Percentiles rank a stretch among this genome's conserved stretches.
Evolutionary conservation across 2,329 filamentous ascomycete species (phyloP).

Genomic region (Aspergillus thermomutatus): DNA sequence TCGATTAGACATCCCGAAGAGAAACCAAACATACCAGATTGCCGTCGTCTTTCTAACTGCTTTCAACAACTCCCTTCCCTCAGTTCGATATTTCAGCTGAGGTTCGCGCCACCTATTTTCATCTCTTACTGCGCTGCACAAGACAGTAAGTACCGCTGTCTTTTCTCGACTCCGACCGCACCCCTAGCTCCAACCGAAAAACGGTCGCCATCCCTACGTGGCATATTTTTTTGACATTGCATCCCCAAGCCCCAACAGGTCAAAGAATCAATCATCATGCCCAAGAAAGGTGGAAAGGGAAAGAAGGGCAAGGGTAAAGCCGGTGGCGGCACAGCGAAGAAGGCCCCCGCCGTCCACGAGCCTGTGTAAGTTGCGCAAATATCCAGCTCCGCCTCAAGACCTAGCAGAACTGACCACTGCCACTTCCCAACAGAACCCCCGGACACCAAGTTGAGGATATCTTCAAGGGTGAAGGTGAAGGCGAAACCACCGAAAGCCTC

Average conservation of each 20-base stretch:
- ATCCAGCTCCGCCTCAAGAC: neutral
- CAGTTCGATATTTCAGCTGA: neutral
- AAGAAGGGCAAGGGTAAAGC: constrained; percentile 28
- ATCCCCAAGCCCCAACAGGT: neutral
- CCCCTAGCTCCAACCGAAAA: neutral
- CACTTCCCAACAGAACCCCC: constrained; percentile 14
- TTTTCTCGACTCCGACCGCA: constrained; percentile 1
- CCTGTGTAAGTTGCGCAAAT: constrained; percentile 25
- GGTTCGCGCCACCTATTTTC: constrained; percentile 1
- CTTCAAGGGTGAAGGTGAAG: constrained; percentile 18
- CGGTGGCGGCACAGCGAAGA: constrained; percentile 23
- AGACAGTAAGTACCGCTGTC: constrained; percentile 10
- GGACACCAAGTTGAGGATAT: constrained; percentile 21
- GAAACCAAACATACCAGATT: constrained; percentile 16
- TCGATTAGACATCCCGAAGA: constrained; percentile 19
- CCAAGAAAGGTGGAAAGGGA: constrained; percentile 34
- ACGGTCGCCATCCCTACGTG: constrained; percentile 11
- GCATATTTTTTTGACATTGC: constrained; percentile 5
- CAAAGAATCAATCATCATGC: constrained; percentile 21
- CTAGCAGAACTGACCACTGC: constrained; percentile 3
- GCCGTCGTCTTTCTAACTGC: constrained; percentile 15
- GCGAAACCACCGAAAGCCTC: constrained; percentile 12
- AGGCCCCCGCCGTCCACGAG: constrained; percentile 26
- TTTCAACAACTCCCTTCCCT: constrained; percentile 2
- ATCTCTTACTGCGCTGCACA: constrained; percentile 1